phyloP scores from a whole-genome alignment of 345 rosid genomes.

The Erucastrum elatum region DNA sequence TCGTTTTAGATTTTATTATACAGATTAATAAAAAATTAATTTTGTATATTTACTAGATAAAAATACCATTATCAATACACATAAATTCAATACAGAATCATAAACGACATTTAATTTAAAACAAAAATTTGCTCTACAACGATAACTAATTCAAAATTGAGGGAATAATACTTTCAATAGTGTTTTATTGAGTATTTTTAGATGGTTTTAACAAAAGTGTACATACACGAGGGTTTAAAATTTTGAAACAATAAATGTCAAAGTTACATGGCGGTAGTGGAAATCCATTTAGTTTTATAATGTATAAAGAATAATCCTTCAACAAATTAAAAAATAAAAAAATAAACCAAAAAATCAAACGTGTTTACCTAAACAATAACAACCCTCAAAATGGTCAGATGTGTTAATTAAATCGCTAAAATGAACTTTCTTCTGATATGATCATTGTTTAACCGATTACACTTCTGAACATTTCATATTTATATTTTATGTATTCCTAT shows the following conservation, averaged over 20 bases:
- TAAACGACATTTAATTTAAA: too few relatives aligned
- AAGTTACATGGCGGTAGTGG: background rate
- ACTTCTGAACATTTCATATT: background rate
- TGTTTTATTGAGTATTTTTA: background rate
- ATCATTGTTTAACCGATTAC: background rate
- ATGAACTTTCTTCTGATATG: background rate
- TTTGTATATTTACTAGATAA: too few relatives aligned
- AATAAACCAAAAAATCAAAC: background rate
- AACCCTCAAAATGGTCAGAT: background rate
- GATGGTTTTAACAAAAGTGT: background rate
- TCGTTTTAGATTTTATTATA: too few relatives aligned
- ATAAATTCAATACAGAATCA: too few relatives aligned
- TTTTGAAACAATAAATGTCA: background rate
- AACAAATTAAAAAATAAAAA: background rate
- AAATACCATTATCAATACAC: too few relatives aligned
- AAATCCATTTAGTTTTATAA: background rate
- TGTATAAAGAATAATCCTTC: background rate
- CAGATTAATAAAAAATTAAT: too few relatives aligned
- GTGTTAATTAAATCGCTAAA: background rate
- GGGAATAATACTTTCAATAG: background rate
- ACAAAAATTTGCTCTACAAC: too few relatives aligned
- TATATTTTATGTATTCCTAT: background rate
- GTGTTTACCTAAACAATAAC: background rate
- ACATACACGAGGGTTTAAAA: background rate
- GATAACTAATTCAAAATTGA: too few relatives aligned